Evolutionary conservation across 129 eudicot genomes (phyloP).

Genomic region (Flaveria robusta): DNA sequence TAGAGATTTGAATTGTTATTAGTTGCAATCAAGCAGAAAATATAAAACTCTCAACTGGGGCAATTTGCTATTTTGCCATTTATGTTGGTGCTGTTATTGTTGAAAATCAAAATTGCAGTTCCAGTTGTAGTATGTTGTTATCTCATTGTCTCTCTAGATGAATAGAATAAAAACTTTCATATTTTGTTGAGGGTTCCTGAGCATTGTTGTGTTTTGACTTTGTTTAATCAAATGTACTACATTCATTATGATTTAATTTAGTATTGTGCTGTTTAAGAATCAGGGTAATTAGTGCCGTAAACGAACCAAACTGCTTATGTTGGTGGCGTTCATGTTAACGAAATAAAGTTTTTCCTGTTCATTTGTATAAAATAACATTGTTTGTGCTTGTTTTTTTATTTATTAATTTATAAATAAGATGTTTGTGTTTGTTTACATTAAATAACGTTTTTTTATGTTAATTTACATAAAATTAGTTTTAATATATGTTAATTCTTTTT

Average conservation of each 20-base stretch:
- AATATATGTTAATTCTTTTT: too few species aligned
- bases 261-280: neutral
- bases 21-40: constrained; percentile 15
- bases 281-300: neutral
- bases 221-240: constrained; percentile 4
- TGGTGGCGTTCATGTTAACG: neutral
- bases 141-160: constrained; percentile 20
- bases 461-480: too few species aligned
- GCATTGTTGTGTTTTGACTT: constrained; percentile 21
- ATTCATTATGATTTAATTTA: neutral
- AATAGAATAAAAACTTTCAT: constrained; percentile 19
- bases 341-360: neutral
- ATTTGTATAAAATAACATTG: neutral
- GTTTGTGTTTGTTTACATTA: too few species aligned
- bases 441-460: too few species aligned
- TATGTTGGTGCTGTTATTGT: constrained; percentile 25
- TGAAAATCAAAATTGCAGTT: constrained; percentile 8
- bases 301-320: neutral
- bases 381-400: too few species aligned
- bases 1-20: constrained; percentile 32
- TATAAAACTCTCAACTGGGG: constrained; percentile 30
- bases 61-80: constrained; percentile 19
- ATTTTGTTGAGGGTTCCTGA: constrained; percentile 7
- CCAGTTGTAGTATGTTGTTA: constrained; percentile 31
- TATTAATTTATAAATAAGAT: too few species aligned